Evolutionary conservation across 495 filamentous ascomycete genomes (phyloP).

Genomic region (Xylaria telfairii): DNA sequence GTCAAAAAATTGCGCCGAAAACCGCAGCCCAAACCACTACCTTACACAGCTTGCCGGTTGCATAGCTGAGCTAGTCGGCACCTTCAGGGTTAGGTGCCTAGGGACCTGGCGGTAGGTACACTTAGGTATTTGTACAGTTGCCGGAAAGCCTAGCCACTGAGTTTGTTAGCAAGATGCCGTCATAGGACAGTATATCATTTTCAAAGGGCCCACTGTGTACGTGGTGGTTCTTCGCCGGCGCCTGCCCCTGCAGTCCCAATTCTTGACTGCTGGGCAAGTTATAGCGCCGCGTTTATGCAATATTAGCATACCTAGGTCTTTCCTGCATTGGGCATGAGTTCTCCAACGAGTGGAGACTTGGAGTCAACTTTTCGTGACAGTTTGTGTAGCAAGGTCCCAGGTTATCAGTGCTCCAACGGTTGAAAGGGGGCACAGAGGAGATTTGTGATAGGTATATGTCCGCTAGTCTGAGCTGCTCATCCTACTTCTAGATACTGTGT

Average conservation of each 20-base stretch:
- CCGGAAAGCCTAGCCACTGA: background rate
- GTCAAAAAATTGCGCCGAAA: slow-evolving; percentile 28
- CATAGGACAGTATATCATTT: background rate
- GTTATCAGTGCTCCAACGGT: background rate
- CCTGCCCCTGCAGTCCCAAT: no score
- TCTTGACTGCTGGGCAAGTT: background rate
- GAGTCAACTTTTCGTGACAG: background rate
- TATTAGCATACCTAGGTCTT: background rate
- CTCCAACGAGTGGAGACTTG: background rate
- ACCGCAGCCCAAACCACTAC: slow-evolving; percentile 14
- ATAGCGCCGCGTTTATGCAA: slow-evolving; percentile 20
- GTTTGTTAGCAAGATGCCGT: background rate
- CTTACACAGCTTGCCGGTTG: background rate
- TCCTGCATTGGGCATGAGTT: background rate
- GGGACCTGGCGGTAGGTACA: background rate
- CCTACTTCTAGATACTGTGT: background rate
- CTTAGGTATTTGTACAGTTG: background rate
- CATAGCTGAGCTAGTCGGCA: background rate
- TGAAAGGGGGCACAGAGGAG: background rate
- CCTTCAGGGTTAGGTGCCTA: background rate
- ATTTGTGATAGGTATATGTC: background rate
- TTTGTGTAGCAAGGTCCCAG: background rate
- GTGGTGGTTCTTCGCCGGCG: background rate
- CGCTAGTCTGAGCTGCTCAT: background rate
- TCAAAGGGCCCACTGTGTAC: background rate